Evolutionary conservation across 208 protist genomes (phyloP).

Genomic region (Trypanosoma brucei): DNA sequence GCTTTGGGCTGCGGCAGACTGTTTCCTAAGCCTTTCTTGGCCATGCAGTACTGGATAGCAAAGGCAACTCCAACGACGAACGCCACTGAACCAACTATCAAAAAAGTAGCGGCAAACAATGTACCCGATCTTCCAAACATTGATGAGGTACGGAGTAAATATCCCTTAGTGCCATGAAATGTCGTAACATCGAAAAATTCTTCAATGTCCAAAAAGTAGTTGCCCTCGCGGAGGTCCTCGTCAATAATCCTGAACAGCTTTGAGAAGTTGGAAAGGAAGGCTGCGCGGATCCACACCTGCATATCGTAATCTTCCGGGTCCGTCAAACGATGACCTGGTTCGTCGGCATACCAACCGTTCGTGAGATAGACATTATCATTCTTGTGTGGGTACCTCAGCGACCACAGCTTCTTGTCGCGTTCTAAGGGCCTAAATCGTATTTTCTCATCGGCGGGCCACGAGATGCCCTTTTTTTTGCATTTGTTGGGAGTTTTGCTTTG

Average conservation of each 20-base stretch:
- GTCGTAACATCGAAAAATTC: slow-evolving; percentile 92
- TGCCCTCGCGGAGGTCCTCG: slow-evolving; percentile 45
- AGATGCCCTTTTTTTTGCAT: slow-evolving; percentile 83
- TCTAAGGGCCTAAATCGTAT: slow-evolving; percentile 78
- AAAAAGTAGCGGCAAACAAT: slow-evolving; percentile 49
- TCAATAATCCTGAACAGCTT: slow-evolving; percentile 96
- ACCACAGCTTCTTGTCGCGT: slow-evolving; percentile 51
- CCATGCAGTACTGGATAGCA: slow-evolving; percentile 41
- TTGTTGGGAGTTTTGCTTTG: slow-evolving; percentile 41
- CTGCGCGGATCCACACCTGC: slow-evolving; percentile 96
- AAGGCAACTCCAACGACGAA: slow-evolving; percentile 61
- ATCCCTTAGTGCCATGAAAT: slow-evolving; percentile 92
- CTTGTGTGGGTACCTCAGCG: slow-evolving; percentile 53
- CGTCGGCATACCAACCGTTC: slow-evolving; percentile 80
- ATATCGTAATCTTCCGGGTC: slow-evolving; percentile 92
- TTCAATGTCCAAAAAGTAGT: slow-evolving; percentile 80
- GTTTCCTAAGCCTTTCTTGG: slow-evolving; percentile 19
- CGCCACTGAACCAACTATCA: slow-evolving; percentile 49
- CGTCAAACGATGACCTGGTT: slow-evolving; percentile 78
- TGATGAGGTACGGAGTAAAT: slow-evolving; percentile 87
- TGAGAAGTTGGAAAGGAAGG: slow-evolving; percentile 91
- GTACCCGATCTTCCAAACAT: slow-evolving; percentile 49
- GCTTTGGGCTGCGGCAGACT: slow-evolving; percentile 43
- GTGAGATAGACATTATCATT: slow-evolving; percentile 72
- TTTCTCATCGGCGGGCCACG: slow-evolving; percentile 86